Evolutionary conservation across 805 yeast species (phyloP), one percentile per base, ranked within the genome.

Genomic region (Pichia gijzeniarum): DNA sequence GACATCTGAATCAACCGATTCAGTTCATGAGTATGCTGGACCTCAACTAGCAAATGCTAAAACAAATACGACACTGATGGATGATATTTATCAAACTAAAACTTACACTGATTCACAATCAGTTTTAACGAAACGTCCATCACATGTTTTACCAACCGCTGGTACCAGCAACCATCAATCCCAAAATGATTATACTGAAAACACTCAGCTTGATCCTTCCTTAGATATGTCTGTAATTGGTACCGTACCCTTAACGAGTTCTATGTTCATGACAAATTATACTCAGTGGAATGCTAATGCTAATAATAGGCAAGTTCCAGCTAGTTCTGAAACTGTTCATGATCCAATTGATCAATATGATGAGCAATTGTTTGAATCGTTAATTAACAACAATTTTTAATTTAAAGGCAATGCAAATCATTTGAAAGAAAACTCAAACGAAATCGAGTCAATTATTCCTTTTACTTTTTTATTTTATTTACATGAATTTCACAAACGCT

Each of bases 1-100:
- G 10, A 57, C 56, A 8, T 52, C 52, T 21, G 53, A 52, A 35
- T 54, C 58, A 1, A 41, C 56, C 1, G 61, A 53, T 21, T 53
- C 62, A 12, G 38, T 55, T 28, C 44, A 47, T 21, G 49, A 41
- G 2, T 49, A 37, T 32, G 27, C 38, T 5, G 55, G 50, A 32
- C 57, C 57, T 38, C 57, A 51, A 35, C 43, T 63, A 27, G 52
- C 63, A 1, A 63, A 61, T 37, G 44, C 64, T 2, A 62, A 61
- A 42, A 62, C 67, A 2, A 62, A 63, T 45, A 57, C 66, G 12
- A 62, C 68, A 1, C 42, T 62, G 16, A 61, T 61, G 63, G 65
- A 60, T 37, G 68, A 62, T 39, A 43, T 62, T 14, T 61, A 63
- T 47, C 61, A 57, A 47, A 53, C 63, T 2, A 61, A 54, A 40